Percentiles rank a stretch among this genome's conserved stretches.
Evolutionary conservation across 1,284 basidiomycete species (phyloP).

Genomic region (Takashimella koratensis): DNA sequence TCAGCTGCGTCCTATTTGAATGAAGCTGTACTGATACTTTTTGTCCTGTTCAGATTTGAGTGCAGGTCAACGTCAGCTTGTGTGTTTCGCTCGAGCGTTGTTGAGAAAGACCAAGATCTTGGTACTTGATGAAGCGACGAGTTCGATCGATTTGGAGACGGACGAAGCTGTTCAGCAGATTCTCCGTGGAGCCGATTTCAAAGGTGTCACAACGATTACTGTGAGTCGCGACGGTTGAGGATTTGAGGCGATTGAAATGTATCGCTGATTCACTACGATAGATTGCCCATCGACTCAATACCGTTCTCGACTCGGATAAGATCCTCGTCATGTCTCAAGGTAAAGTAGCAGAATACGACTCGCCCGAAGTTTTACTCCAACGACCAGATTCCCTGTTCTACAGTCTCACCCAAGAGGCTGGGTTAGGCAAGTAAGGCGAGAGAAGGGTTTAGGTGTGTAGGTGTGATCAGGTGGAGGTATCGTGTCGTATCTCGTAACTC

Average conservation of each 20-base stretch:
- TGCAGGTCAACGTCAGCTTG: constrained; percentile 76
- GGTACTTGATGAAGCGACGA: constrained; percentile 71
- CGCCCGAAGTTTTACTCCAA: constrained; percentile 61
- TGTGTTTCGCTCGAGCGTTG: constrained; percentile 77
- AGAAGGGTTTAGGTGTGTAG: too few species aligned
- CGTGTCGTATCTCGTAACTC: too few species aligned
- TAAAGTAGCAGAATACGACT: constrained; percentile 67
- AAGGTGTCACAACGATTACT: constrained; percentile 70
- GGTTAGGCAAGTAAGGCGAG: constrained; percentile 13
- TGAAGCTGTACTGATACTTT: not conserved
- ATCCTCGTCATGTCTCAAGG: constrained; percentile 82
- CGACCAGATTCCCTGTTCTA: constrained; percentile 29
- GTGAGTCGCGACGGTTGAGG: too few species aligned
- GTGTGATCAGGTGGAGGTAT: too few species aligned
- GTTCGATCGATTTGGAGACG: constrained; percentile 76
- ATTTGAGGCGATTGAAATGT: too few species aligned
- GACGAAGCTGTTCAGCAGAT: constrained; percentile 60
- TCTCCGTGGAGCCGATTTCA: constrained; percentile 48
- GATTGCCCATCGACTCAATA: constrained; percentile 78
- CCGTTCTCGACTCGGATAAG: constrained; percentile 80
- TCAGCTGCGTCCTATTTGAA: too few species aligned
- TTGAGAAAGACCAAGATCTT: constrained; percentile 78
- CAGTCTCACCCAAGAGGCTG: constrained; percentile 26
- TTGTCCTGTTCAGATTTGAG: constrained; percentile 58
- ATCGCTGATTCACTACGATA: too few species aligned